Percentiles rank a stretch among this genome's conserved stretches.
Evolutionary conservation across 2,329 filamentous ascomycete species (phyloP).

Genomic region (Fusarium annulatum): DNA sequence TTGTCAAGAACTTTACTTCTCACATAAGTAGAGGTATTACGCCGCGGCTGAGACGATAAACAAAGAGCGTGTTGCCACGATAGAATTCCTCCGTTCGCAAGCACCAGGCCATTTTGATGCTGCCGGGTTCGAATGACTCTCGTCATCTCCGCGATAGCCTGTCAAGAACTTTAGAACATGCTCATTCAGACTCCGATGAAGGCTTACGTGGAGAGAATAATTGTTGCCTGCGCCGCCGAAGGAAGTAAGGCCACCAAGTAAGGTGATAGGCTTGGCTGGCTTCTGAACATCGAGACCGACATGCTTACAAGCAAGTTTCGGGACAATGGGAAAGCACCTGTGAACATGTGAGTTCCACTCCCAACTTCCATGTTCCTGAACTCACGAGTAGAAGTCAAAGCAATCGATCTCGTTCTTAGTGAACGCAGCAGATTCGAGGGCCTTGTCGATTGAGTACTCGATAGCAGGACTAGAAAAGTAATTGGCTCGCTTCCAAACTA

Average conservation of each 20-base stretch:
- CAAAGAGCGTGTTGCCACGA: slow-evolving; percentile 73
- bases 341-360: fast-evolving
- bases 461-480: slow-evolving; percentile 69
- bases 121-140: slow-evolving; percentile 61
- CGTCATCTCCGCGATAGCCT: slow-evolving; percentile 64
- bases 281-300: slow-evolving; percentile 62
- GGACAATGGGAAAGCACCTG: slow-evolving; percentile 77
- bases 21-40: slow-evolving; percentile 19
- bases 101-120: slow-evolving; percentile 64
- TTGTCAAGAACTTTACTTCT: slow-evolving; percentile 3
- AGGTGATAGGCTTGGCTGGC: slow-evolving; percentile 63
- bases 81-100: slow-evolving; percentile 74
- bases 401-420: slow-evolving; percentile 65
- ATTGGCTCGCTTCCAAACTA: slow-evolving; percentile 71
- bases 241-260: slow-evolving; percentile 73
- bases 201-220: slow-evolving; percentile 73
- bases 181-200: slow-evolving; percentile 37
- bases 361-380: fast-evolving
- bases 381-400: slow-evolving; percentile 71
- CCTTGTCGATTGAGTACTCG: slow-evolving; percentile 65
- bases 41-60: slow-evolving; percentile 59
- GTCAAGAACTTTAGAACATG: fast-evolving
- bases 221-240: slow-evolving; percentile 79
- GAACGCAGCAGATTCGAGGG: slow-evolving; percentile 60
- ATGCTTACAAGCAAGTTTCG: slow-evolving; percentile 72